phyloP scores from a whole-genome alignment of 2,329 filamentous ascomycete genomes.

The Fusarium udum region DNA sequence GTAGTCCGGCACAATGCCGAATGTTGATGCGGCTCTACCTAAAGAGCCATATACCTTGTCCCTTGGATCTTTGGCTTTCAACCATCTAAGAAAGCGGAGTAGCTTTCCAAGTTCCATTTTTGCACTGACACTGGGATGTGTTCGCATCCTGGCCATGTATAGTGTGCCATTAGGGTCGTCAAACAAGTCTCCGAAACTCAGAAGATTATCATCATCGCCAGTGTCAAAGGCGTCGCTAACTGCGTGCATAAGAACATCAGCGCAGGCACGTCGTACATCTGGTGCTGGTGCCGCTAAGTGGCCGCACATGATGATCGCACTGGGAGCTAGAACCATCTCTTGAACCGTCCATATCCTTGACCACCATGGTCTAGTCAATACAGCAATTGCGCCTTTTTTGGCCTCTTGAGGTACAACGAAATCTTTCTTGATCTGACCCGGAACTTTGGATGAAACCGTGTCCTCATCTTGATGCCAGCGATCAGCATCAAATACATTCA shows the following conservation, averaged over 20 bases:
- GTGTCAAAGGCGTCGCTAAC: not conserved
- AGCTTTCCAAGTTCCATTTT: not conserved
- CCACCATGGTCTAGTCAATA: not conserved
- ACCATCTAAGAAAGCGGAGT: not conserved
- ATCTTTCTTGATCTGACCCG: fast-evolving
- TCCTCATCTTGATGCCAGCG: not conserved
- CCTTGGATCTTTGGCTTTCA: not conserved
- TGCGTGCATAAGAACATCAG: not conserved
- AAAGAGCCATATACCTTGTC: not conserved
- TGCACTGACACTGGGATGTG: not conserved
- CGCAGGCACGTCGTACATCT: not conserved
- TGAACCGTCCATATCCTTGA: not conserved
- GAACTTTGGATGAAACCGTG: fast-evolving
- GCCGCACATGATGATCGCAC: not conserved
- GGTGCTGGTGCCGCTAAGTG: not conserved
- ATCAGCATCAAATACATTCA: not conserved
- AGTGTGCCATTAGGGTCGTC: not conserved
- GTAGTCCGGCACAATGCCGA: not conserved
- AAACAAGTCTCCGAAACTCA: not conserved
- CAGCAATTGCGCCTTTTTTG: not conserved
- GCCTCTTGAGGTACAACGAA: not conserved
- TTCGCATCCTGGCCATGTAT: not conserved
- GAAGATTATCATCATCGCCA: not conserved
- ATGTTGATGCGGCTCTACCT: not conserved
- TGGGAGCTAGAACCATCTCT: not conserved